phyloP scores from a whole-genome alignment of 495 filamentous ascomycete genomes.

The Penicillium malachiteum region DNA sequence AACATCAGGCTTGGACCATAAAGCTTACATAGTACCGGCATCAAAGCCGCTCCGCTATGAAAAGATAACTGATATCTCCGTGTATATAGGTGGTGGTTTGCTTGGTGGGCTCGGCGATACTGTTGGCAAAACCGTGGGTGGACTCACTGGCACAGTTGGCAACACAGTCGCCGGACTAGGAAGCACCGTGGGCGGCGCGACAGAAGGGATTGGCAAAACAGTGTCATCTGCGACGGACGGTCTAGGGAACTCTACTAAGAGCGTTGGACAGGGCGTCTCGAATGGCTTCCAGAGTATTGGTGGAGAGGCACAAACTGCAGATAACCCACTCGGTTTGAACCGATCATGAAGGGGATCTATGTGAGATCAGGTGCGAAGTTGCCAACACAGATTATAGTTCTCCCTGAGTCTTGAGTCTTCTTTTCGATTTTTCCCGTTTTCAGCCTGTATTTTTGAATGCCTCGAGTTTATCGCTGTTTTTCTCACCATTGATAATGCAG shows the following conservation, averaged over 20 bases:
- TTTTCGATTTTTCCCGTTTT: too few relatives aligned
- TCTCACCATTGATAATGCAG: too few relatives aligned
- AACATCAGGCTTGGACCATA: too few relatives aligned
- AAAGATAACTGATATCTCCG: constrained; percentile 1
- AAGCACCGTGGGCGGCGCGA: constrained; percentile 34
- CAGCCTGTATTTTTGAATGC: too few relatives aligned
- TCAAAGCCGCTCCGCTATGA: not conserved
- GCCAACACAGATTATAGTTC: not conserved
- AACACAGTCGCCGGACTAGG: constrained; percentile 32
- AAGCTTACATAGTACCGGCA: constrained; percentile 8
- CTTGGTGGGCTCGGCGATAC: constrained; percentile 36
- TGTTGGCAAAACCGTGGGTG: constrained; percentile 37
- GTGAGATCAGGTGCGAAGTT: not conserved
- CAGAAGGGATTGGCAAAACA: constrained; percentile 33
- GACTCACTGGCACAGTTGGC: constrained; percentile 36
- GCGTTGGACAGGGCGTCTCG: constrained; percentile 16
- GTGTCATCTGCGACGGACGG: constrained; percentile 33
- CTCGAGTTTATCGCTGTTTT: too few relatives aligned
- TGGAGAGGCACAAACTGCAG: constrained; percentile 23
- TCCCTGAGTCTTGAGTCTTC: not conserved
- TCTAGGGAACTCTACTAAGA: constrained; percentile 35
- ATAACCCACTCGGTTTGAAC: constrained; percentile 27
- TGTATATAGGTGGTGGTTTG: constrained; percentile 20
- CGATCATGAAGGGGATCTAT: not conserved
- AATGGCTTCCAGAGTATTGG: constrained; percentile 14